phyloP scores from a whole-genome alignment of 768 basidiomycete genomes.

The Melanogaster broomeanus region DNA sequence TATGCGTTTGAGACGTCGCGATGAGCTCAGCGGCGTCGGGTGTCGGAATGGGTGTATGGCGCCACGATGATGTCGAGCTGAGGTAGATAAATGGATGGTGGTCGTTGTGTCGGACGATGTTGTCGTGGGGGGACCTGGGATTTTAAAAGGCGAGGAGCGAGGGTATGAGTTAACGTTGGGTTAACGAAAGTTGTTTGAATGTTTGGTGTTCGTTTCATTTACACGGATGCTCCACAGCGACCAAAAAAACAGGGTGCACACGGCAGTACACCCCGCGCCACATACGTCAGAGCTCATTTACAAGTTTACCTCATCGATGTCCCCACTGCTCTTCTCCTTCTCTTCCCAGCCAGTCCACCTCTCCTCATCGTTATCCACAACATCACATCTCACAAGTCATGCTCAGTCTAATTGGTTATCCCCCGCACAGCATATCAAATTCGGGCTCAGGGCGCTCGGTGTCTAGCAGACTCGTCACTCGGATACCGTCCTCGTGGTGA shows the following conservation, averaged over 20 bases:
- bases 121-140: conserved; percentile 3
- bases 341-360: not conserved
- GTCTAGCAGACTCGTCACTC: not conserved
- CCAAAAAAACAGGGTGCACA: conserved; percentile 36
- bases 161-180: not conserved
- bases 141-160: not conserved
- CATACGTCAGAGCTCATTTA: conserved; percentile 29
- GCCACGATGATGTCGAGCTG: not conserved
- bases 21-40: not conserved
- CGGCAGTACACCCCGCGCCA: conserved; percentile 36
- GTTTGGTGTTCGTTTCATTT: conserved; percentile 19
- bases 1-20: conserved; percentile 1
- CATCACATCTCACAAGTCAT: not conserved
- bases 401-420: not conserved
- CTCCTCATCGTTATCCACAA: not conserved
- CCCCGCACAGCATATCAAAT: not conserved
- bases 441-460: conserved; percentile 3
- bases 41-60: not conserved
- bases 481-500: not conserved
- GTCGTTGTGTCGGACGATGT: not conserved
- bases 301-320: conserved; percentile 2
- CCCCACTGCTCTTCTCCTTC: not conserved
- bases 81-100: too few species aligned
- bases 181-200: not conserved
- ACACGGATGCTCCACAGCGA: conserved; percentile 36